Percentiles rank a stretch among this genome's conserved stretches.
Evolutionary conservation across 768 basidiomycete species (phyloP).

Genomic region (Mycena chlorophos): DNA sequence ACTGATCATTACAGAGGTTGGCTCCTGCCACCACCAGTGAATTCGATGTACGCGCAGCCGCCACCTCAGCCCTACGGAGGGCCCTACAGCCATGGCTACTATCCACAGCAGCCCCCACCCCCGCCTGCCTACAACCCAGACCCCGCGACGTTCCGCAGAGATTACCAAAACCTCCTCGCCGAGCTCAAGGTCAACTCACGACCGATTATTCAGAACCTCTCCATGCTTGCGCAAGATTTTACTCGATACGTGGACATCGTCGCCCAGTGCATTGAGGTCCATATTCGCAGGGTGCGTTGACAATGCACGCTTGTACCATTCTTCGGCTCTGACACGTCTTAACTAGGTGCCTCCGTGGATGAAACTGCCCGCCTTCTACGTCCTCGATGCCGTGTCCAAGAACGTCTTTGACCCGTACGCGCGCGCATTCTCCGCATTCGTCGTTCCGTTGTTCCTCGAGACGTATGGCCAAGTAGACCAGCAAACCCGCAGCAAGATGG

Average conservation of each 20-base stretch:
- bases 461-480: conserved; percentile 88
- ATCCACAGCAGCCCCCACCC: conserved; percentile 44
- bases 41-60: conserved; percentile 24
- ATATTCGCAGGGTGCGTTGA: conserved; percentile 84
- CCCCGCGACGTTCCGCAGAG: conserved; percentile 73
- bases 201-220: conserved; percentile 89
- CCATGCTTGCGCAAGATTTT: conserved; percentile 89
- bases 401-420: conserved; percentile 95
- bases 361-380: conserved; percentile 92
- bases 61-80: conserved; percentile 28
- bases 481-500: conserved; percentile 88
- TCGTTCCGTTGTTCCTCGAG: conserved; percentile 81
- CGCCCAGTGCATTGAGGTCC: conserved; percentile 77
- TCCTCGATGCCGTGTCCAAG: conserved; percentile 95
- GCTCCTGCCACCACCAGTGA: conserved; percentile 35
- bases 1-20: no score
- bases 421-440: conserved; percentile 76
- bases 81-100: not conserved
- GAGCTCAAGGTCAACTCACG: conserved; percentile 93
- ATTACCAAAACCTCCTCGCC: conserved; percentile 70
- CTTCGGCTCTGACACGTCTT: conserved; percentile 27
- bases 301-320: conserved; percentile 33
- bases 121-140: conserved; percentile 52
- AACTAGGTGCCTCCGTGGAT: conserved; percentile 81
- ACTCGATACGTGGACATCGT: conserved; percentile 76